Evolutionary conservation across 2,329 filamentous ascomycete genomes (phyloP).

Genomic region (Apiospora malaysiana): DNA sequence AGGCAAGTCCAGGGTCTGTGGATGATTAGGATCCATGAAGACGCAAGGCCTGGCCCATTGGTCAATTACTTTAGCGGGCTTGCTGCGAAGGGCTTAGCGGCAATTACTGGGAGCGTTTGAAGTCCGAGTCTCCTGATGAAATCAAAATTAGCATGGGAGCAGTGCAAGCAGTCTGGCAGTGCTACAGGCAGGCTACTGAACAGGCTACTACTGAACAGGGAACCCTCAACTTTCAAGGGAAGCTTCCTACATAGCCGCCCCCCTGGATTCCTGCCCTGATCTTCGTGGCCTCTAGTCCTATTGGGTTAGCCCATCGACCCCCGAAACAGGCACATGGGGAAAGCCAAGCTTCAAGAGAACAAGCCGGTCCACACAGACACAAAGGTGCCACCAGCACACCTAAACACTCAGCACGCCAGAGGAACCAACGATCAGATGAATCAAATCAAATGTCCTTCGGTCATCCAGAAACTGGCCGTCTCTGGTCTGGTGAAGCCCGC

Average conservation of each 20-base stretch:
- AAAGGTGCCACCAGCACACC: background rate
- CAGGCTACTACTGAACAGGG: no score
- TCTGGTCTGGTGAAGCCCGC: background rate
- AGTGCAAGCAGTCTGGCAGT: no score
- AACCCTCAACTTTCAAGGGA: no score
- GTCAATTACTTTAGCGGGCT: background rate
- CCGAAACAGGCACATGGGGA: conserved; percentile 17
- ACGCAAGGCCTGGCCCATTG: conserved; percentile 3
- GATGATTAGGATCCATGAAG: background rate
- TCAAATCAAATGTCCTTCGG: background rate
- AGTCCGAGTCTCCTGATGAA: conserved; percentile 5
- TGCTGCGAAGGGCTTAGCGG: conserved; percentile 9
- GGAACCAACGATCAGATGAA: conserved; percentile 17
- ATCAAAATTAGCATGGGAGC: conserved; percentile 14
- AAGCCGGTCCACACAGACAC: background rate
- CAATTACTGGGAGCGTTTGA: background rate
- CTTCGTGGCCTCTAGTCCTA: background rate
- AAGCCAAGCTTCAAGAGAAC: background rate
- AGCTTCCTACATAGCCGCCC: no score
- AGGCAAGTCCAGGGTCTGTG: background rate
- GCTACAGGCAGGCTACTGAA: no score
- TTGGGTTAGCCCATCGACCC: conserved; percentile 4
- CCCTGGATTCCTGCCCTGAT: background rate
- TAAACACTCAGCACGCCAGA: conserved; percentile 14
- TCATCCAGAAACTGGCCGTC: conserved; percentile 1